Conservation (phyloP, 2,329 filamentous ascomycete genomes). For the Podosphaera xanthii region DNA sequence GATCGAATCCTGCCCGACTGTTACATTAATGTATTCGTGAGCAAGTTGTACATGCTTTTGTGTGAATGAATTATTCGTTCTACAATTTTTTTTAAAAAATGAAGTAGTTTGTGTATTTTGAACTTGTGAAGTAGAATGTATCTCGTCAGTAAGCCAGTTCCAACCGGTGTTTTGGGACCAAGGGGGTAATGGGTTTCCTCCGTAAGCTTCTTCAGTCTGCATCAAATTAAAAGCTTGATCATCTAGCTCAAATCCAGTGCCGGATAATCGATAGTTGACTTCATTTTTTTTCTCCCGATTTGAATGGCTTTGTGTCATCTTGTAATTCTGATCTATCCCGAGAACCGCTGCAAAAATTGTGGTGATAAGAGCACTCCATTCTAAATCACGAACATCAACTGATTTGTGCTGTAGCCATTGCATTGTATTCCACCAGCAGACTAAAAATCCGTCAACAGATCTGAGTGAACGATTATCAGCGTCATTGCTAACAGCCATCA, state of each 20-base stretch:
- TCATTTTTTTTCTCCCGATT: slow-evolving; percentile 19
- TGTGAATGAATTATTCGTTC: slow-evolving; percentile 32
- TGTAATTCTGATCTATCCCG: slow-evolving; percentile 25
- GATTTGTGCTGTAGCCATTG: slow-evolving; percentile 38
- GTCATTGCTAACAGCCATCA: slow-evolving; percentile 33
- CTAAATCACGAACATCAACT: slow-evolving; percentile 25
- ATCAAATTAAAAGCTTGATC: slow-evolving; percentile 24
- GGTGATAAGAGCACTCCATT: slow-evolving; percentile 48
- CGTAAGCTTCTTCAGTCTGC: slow-evolving; percentile 20
- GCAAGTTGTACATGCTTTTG: slow-evolving; percentile 32
- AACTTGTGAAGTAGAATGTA: slow-evolving; percentile 17
- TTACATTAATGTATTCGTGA: slow-evolving; percentile 39
- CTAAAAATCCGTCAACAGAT: slow-evolving; percentile 28
- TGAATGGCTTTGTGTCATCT: slow-evolving; percentile 15
- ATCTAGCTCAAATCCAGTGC: slow-evolving; percentile 20
- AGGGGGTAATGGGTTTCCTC: slow-evolving; percentile 19
- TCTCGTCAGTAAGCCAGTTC: slow-evolving; percentile 41
- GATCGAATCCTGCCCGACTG: slow-evolving; percentile 30
- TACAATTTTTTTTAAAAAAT: slow-evolving; percentile 3
- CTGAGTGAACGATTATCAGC: slow-evolving; percentile 15
- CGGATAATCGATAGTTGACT: slow-evolving; percentile 22
- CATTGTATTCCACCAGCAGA: slow-evolving; percentile 52
- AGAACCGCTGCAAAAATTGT: slow-evolving; percentile 41
- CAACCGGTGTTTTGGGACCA: slow-evolving; percentile 43
- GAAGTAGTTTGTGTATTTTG: slow-evolving; percentile 10